A percentile compares a stretch with the other conserved stretches of the same genome.
Conservation (phyloP, 164 flowering plant species). For the Kingdonia uniflora region DNA sequence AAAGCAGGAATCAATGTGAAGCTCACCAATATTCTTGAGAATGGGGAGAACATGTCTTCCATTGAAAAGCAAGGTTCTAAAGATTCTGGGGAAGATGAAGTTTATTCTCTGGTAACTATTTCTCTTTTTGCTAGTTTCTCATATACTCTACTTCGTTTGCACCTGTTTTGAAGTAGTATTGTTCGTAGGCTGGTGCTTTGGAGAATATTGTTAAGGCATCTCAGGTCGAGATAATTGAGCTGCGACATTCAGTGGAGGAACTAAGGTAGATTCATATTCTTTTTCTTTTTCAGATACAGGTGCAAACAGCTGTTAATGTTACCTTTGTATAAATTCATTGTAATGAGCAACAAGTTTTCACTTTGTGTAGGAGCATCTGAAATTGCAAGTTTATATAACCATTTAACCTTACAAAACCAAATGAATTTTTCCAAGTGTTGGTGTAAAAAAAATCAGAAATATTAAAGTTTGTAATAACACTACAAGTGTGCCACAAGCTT, state of each 20-base stretch:
- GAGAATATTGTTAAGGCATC: conserved; percentile 83
- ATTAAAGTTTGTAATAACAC: too few species aligned
- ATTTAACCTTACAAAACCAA: too few species aligned
- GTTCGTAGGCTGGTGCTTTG: conserved; percentile 68
- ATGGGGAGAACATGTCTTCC: conserved; percentile 18
- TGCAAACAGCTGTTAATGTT: neutral
- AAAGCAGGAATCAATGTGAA: conserved; percentile 66
- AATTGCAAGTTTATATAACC: too few species aligned
- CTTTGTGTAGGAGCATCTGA: too few species aligned
- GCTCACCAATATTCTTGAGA: conserved; percentile 32
- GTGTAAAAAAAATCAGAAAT: too few species aligned
- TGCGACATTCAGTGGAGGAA: conserved; percentile 66
- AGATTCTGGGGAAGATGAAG: conserved; percentile 59
- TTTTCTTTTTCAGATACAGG: neutral
- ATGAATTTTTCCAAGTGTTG: too few species aligned
- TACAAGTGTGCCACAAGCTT: too few species aligned
- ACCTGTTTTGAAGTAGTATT: conserved; percentile 1
- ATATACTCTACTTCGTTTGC: neutral
- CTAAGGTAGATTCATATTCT: conserved; percentile 43
- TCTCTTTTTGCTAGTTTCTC: neutral
- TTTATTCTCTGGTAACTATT: conserved; percentile 53
- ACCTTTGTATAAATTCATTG: too few species aligned
- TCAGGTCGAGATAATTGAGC: conserved; percentile 82
- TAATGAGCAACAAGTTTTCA: too few species aligned
- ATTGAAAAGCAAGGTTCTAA: conserved; percentile 18